These are phyloP conservation scores for Thuja plicata DNA, from an alignment of 83 land plant genomes.

Conservation along the genomic window DNA sequence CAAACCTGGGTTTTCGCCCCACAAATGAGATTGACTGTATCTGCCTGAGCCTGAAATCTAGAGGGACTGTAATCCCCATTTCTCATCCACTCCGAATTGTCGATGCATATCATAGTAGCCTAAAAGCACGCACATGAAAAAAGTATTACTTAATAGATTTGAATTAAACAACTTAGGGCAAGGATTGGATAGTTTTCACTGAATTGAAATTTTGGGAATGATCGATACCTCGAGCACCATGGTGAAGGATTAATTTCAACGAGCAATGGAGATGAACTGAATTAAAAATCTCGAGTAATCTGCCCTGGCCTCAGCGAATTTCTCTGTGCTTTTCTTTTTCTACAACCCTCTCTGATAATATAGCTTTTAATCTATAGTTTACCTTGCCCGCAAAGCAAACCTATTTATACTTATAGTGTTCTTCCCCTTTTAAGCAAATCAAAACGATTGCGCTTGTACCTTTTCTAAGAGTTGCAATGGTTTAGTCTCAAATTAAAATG, in stretches of 20 bases:
- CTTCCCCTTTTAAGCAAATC: too few species aligned
- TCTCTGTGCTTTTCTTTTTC: background rate
- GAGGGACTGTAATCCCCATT: conserved; percentile 83
- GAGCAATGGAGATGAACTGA: background rate
- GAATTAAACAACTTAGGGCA: background rate
- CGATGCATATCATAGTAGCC: conserved; percentile 92
- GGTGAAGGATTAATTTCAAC: background rate
- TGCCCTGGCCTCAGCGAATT: background rate
- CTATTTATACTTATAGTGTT: too few species aligned
- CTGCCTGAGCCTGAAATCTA: conserved; percentile 85
- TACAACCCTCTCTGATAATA: background rate
- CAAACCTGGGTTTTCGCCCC: conserved; percentile 91
- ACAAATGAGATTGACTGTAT: conserved; percentile 87
- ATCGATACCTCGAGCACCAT: conserved; percentile 10
- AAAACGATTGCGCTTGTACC: too few species aligned
- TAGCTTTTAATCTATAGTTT: background rate
- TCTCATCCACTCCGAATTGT: conserved; percentile 96
- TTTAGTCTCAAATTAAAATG: too few species aligned
- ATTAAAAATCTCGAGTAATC: background rate
- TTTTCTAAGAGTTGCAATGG: too few species aligned
- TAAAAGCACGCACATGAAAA: background rate
- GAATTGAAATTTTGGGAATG: background rate
- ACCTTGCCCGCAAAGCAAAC: background rate
- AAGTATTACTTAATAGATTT: background rate
- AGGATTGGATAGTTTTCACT: background rate